Evolutionary conservation across 148 eudicot genomes (phyloP).

Genomic region (Pouteria glomerata): DNA sequence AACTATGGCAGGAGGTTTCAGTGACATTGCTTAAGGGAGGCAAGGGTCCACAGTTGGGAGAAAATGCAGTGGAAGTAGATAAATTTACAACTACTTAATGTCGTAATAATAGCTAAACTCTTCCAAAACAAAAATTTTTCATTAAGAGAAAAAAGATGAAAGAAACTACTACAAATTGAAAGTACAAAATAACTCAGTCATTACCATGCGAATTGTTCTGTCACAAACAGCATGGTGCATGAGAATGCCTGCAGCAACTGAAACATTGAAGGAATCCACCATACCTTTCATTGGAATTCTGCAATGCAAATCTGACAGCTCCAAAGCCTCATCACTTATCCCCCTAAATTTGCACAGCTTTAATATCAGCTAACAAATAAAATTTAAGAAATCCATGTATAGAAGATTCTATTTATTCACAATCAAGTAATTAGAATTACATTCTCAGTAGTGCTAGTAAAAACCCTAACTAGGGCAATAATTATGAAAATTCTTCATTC

Average conservation of each 20-base stretch:
- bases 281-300: constrained; percentile 96
- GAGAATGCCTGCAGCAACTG: constrained; percentile 95
- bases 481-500: neutral
- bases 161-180: neutral
- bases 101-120: neutral
- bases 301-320: constrained; percentile 72
- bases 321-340: constrained; percentile 75
- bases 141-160: neutral
- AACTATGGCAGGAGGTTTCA: neutral
- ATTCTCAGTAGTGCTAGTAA: neutral
- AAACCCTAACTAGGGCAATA: neutral
- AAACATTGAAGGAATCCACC: constrained; percentile 97
- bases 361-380: constrained; percentile 2
- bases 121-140: neutral
- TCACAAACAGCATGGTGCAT: constrained; percentile 97
- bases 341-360: constrained; percentile 41
- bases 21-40: neutral
- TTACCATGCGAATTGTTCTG: constrained; percentile 78
- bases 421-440: neutral
- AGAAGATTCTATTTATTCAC: neutral
- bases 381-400: constrained; percentile 2
- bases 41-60: neutral
- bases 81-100: neutral
- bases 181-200: neutral
- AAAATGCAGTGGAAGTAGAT: neutral